Base-by-base conservation (phyloP, 495 filamentous ascomycete genomes). In the Aspergillus sparsus region DNA sequence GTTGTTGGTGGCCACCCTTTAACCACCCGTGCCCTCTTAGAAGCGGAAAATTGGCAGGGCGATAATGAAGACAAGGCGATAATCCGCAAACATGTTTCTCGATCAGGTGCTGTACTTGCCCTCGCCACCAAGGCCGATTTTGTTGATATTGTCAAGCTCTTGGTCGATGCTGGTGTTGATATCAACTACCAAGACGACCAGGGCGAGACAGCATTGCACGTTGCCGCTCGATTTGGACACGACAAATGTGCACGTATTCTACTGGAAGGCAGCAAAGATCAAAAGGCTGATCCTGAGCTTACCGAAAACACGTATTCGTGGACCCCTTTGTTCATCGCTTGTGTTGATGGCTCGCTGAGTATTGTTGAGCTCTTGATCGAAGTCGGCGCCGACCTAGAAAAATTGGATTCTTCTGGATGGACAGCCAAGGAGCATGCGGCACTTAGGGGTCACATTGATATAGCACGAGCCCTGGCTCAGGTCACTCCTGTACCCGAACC, bases 371-470 rank as follows among this genome's bases (percentile, higher is more conserved):
- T 91, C 47, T 80, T 98, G 9, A 80, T 97, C 45, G 82, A 85
- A 27, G 87, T 89, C 32, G 90, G 90, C 0, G 89, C 89, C 1
- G 83, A 94, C 52, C 68, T 92, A 12, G 86, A 87, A 53, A 85
- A 81, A 49, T 71, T 75, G 8, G 94, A 98, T 70, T 85, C 85
- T 2, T 97, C 92, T 51, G 94, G 94, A 7, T 98, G 95, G 95
- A 96, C 91, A 2, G 86, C 93, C 2, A 91, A 87, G 74, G 94
- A 98, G 68, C 94, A 98, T 74, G 94, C 94, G 5, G 88, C 90
- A 0, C 74, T 98, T 37, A 77, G 94, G 64, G 94, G 94, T 0
- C 92, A 98, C 68, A 77, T 97, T 41, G 74, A 81, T 4, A 91
- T 97, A 61, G 89, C 91, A 8, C 80, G 81, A 31, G 81, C 82